Evolutionary conservation across 371 early-diverging fungal genomes (phyloP).

Genomic region (Saksenaea oblongispora): DNA sequence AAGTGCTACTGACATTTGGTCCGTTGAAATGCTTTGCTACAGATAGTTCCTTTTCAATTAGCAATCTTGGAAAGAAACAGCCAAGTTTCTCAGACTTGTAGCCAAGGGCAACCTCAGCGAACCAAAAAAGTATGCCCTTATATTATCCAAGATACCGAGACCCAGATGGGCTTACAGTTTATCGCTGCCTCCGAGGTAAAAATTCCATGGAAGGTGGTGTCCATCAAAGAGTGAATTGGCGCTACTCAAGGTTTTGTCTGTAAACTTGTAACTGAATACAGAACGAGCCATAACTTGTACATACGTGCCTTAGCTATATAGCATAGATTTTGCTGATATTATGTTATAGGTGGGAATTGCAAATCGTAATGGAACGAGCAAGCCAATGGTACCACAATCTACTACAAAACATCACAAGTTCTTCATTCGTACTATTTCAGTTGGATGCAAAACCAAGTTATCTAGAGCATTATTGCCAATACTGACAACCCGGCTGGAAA

Average conservation of each 20-base stretch:
- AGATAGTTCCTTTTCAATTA: neutral
- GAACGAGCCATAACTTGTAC: neutral
- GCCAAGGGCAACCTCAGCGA: neutral
- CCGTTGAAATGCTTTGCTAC: neutral
- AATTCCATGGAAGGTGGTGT: neutral
- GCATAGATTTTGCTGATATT: neutral
- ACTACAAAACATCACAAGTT: neutral
- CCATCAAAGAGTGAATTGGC: neutral
- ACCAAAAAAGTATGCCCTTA: neutral
- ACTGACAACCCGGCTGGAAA: neutral
- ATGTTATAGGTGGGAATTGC: too few relatives aligned
- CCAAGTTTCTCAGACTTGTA: neutral
- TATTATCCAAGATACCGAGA: neutral
- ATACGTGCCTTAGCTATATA: neutral
- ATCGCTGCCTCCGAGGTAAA: neutral
- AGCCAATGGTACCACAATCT: neutral
- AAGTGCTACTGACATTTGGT: neutral
- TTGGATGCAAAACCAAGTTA: neutral
- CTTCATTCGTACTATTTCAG: neutral
- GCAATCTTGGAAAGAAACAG: neutral
- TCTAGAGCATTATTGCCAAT: neutral
- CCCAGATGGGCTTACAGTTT: neutral
- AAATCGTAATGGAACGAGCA: neutral
- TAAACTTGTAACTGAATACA: neutral
- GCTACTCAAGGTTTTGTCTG: neutral